These are phyloP conservation scores for Solanum sparsipilum DNA, from an alignment of 257 asterid genomes.

Conservation along the genomic window DNA sequence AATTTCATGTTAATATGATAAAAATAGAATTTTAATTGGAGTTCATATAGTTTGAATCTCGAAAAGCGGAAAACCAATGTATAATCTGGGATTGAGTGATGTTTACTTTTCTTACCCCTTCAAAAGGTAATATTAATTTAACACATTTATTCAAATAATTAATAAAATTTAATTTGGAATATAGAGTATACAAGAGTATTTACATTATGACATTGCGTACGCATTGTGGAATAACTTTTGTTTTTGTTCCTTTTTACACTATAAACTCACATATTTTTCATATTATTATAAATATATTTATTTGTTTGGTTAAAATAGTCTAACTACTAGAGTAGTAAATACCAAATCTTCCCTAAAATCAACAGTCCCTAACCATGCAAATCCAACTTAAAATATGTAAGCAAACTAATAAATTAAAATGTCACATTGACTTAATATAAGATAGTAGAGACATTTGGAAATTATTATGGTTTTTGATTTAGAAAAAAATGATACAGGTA, in stretches of 20 bases:
- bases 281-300: neutral
- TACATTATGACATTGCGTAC: neutral
- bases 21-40: neutral
- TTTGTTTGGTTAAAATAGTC: neutral
- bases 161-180: neutral
- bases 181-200: neutral
- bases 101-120: neutral
- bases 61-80: fast-evolving
- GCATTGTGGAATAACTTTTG: neutral
- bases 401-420: neutral
- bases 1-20: neutral
- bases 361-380: neutral
- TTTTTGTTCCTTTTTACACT: neutral
- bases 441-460: neutral
- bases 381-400: neutral
- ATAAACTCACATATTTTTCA: neutral
- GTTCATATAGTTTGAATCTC: neutral
- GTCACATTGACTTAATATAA: neutral
- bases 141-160: neutral
- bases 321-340: neutral
- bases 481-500: neutral
- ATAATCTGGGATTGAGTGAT: neutral
- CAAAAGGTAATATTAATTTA: neutral
- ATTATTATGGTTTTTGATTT: neutral
- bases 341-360: neutral